Evolutionary conservation across 345 rosid genomes (phyloP), one percentile per base, ranked within the genome.

Genomic region (Zanthoxylum bungeanum): DNA sequence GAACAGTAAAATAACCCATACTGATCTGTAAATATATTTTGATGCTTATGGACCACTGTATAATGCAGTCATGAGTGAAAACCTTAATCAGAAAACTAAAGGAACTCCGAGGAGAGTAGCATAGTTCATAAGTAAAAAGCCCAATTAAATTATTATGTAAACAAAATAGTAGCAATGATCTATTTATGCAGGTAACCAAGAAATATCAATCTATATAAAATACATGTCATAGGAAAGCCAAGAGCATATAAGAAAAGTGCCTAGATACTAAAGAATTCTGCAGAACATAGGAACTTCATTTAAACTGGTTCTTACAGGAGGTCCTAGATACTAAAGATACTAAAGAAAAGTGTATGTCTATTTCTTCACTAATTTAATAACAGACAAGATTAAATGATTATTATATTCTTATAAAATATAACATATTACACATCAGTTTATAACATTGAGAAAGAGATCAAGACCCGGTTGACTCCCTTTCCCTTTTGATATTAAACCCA

Each of bases 261-360:
- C 24, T 31, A 9, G 44, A 33, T 52, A 52, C 21, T 52, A 52
- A 52, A 8, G 9, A 52, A 52, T 21, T 22, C 27, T 0, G 11
- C 21, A 52, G 57, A 22, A 52, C 57, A 9, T 1, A 42, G 9
- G n/a, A 44, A 14, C 49, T 14, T 44, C 17, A 44, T 44, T 33
- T 19, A 57, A 69, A 53, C 34, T 28, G 64, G 33, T 55, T 61
- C 89, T 71, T 52, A 94, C 95, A n/a, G 83, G 91, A 64, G 98
- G 98, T 27, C 86, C 91, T 6, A 14, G 4, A 24, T 8, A 9
- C 36, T n/a, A n/a, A n/a, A 70, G 9, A 22, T n/a, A n/a, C n/a
- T n/a, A 4, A 57, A 31, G 14, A 46, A 73, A 72, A 72, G 8
- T 5, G 34, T 34, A 21, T 33, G 12, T 21, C 30, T 22, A 52